Conservation (phyloP, 768 basidiomycete species). For the Clitopilus passeckerianus region DNA sequence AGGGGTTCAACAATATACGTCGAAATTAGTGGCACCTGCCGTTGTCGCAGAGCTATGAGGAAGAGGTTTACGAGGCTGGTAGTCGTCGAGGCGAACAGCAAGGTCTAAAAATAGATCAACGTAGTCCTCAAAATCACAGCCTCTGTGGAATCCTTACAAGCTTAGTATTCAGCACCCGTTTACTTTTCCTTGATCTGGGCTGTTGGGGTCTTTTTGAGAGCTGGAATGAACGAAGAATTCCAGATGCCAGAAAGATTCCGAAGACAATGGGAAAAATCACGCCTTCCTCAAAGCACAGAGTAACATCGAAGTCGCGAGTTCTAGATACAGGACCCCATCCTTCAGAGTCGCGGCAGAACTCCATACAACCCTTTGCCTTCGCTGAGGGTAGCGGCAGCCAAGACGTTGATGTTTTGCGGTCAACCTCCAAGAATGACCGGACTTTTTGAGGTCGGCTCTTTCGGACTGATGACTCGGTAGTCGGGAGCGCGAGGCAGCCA, state of each 20-base stretch:
- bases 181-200: constrained; percentile 40
- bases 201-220: constrained; percentile 18
- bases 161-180: constrained; percentile 51
- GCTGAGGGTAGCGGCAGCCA: constrained; percentile 1
- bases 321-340: constrained; percentile 63
- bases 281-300: constrained; percentile 80
- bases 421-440: constrained; percentile 53
- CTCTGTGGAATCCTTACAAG: constrained; percentile 43
- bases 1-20: constrained; percentile 57
- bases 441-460: constrained; percentile 65
- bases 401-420: background rate
- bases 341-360: constrained; percentile 48
- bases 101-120: constrained; percentile 26
- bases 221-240: constrained; percentile 29
- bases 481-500: constrained; percentile 64
- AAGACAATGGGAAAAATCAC: constrained; percentile 53
- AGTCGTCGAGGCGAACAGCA: constrained; percentile 41
- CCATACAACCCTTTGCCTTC: constrained; percentile 20
- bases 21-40: constrained; percentile 37
- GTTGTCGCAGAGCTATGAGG: constrained; percentile 28
- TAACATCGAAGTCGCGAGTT: constrained; percentile 65
- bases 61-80: constrained; percentile 39
- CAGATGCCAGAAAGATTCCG: constrained; percentile 35
- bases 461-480: constrained; percentile 66
- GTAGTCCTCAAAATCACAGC: background rate